These are phyloP conservation scores for Bodo saltans DNA, from an alignment of 78 protist genomes.

Conservation along the genomic window DNA sequence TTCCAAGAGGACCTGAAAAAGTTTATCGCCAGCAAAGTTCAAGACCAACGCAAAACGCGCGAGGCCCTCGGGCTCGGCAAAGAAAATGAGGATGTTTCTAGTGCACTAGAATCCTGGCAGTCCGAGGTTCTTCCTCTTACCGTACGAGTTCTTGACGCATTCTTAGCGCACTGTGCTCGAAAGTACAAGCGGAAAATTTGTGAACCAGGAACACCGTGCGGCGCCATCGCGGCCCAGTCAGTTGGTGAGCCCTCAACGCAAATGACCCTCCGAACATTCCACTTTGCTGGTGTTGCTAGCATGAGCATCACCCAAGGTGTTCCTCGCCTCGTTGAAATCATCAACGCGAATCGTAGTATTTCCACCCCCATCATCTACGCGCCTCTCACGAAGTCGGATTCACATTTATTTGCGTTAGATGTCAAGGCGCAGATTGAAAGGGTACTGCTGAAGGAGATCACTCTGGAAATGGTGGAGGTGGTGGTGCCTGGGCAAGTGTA, in stretches of 20 bases:
- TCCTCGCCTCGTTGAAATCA: slow-evolving; percentile 93
- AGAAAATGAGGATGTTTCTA: too few relatives aligned
- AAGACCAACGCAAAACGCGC: neutral
- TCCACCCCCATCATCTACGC: slow-evolving; percentile 63
- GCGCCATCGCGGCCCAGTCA: slow-evolving; percentile 95
- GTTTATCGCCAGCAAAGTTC: neutral
- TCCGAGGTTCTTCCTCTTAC: neutral
- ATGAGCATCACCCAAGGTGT: slow-evolving; percentile 93
- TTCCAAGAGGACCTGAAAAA: neutral
- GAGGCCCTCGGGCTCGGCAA: neutral
- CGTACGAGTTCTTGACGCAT: neutral
- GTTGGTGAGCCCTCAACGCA: slow-evolving; percentile 99
- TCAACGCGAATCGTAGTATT: slow-evolving; percentile 91
- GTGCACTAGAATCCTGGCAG: neutral
- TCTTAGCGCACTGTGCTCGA: slow-evolving; percentile 10
- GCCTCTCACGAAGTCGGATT: slow-evolving; percentile 24
- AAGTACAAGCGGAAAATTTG: slow-evolving; percentile 25
- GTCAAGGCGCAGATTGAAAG: slow-evolving; percentile 88
- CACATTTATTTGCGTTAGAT: slow-evolving; percentile 58
- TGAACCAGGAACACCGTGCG: slow-evolving; percentile 98
- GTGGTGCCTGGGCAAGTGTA: slow-evolving; percentile 39
- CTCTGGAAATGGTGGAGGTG: slow-evolving; percentile 66
- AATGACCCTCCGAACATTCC: slow-evolving; percentile 99
- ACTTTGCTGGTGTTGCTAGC: slow-evolving; percentile 98
- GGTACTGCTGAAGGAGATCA: slow-evolving; percentile 77